These are phyloP conservation scores for Reticulascus tulasneorum DNA, from an alignment of 2,329 filamentous ascomycete species.

Conservation along the genomic window DNA sequence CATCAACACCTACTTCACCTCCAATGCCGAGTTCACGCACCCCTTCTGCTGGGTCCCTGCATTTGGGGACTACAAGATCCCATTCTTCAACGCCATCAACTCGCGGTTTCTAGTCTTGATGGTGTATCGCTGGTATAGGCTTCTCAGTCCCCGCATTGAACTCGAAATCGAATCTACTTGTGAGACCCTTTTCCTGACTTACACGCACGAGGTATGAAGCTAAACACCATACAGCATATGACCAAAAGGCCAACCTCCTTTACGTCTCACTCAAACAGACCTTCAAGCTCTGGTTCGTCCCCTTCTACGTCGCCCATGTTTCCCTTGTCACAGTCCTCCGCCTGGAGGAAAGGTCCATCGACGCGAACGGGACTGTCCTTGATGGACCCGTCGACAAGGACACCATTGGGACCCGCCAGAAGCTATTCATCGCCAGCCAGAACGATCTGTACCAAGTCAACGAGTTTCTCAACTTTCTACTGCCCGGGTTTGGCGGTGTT, in stretches of 20 bases:
- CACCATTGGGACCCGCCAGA: constrained; percentile 46
- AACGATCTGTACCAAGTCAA: constrained; percentile 79
- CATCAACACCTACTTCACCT: constrained; percentile 69
- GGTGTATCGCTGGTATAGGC: constrained; percentile 82
- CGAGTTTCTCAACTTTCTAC: constrained; percentile 70
- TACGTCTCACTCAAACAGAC: constrained; percentile 72
- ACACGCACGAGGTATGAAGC: background rate
- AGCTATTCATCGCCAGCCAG: constrained; percentile 71
- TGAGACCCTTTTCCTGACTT: constrained; percentile 23
- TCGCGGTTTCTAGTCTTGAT: constrained; percentile 64
- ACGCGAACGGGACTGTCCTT: constrained; percentile 18
- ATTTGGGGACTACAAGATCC: constrained; percentile 38
- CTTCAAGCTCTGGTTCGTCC: constrained; percentile 74
- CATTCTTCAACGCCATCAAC: constrained; percentile 39
- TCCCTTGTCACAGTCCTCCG: constrained; percentile 64
- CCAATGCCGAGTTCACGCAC: constrained; percentile 69
- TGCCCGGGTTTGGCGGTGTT: constrained; percentile 53
- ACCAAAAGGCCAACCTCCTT: constrained; percentile 40
- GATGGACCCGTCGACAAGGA: constrained; percentile 10
- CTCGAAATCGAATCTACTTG: constrained; percentile 59
- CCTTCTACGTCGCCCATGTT: constrained; percentile 67
- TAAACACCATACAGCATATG: constrained; percentile 8
- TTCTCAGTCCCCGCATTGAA: constrained; percentile 70
- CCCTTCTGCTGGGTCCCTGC: constrained; percentile 70
- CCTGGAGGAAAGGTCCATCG: constrained; percentile 44